phyloP scores from a whole-genome alignment of 176 grass and related monocot species.

The Cymbopogon citratus region DNA sequence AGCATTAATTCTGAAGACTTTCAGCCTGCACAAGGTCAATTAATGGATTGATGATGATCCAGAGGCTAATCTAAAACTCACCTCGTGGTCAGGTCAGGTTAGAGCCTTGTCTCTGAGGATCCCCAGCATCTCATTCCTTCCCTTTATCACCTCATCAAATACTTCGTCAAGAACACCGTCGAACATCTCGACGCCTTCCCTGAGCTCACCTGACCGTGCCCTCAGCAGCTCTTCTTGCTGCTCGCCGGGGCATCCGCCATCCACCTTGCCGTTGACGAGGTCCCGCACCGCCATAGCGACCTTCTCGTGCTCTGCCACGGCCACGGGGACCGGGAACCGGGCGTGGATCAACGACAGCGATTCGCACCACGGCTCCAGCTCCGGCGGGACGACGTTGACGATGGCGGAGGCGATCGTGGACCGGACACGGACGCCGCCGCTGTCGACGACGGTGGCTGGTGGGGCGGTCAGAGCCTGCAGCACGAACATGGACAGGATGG shows the following conservation, averaged over 20 bases:
- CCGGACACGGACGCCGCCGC: not conserved
- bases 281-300: slow-evolving; percentile 43
- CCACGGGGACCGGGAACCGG: slow-evolving; percentile 20
- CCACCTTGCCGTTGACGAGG: slow-evolving; percentile 31
- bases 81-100: not conserved
- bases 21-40: not conserved
- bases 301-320: slow-evolving; percentile 60
- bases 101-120: slow-evolving; percentile 67
- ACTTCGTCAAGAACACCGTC: slow-evolving; percentile 66
- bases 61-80: slow-evolving; percentile 34
- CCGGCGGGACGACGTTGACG: slow-evolving; percentile 13
- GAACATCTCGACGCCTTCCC: slow-evolving; percentile 64
- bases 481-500: slow-evolving; percentile 55
- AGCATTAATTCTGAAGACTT: not conserved
- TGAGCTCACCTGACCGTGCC: slow-evolving; percentile 57
- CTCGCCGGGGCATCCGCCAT: not conserved
- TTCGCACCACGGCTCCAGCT: slow-evolving; percentile 70
- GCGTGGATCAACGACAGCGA: slow-evolving; percentile 42
- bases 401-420: not conserved
- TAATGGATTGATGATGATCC: not conserved
- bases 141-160: slow-evolving; percentile 83
- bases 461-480: slow-evolving; percentile 48
- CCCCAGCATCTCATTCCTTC: slow-evolving; percentile 91
- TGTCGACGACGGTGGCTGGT: slow-evolving; percentile 16
- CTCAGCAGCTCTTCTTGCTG: slow-evolving; percentile 40